These are phyloP conservation scores for Fusarium haematococcum DNA, from an alignment of 2,329 filamentous ascomycete genomes.

Conservation along the genomic window DNA sequence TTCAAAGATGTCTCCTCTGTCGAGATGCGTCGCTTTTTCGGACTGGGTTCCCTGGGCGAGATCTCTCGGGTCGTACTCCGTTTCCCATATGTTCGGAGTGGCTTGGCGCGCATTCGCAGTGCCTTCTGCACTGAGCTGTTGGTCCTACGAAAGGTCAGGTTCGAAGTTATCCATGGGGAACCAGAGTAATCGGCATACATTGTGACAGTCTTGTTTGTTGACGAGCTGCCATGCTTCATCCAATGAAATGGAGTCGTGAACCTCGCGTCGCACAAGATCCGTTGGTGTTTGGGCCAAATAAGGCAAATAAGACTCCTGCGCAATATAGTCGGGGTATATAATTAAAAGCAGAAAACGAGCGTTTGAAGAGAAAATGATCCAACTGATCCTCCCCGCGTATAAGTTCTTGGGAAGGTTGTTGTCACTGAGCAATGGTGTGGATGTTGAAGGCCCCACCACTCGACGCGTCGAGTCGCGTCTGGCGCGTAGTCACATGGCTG, in stretches of 20 bases:
- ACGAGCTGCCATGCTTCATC: slow-evolving; percentile 15
- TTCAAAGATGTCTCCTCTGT: background rate
- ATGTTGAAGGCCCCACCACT: slow-evolving; percentile 21
- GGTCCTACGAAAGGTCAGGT: slow-evolving; percentile 44
- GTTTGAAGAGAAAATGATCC: background rate
- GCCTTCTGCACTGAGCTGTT: slow-evolving; percentile 43
- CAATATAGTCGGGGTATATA: background rate
- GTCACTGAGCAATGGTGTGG: background rate
- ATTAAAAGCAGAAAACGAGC: background rate
- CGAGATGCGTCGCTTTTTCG: slow-evolving; percentile 43
- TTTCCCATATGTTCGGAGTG: slow-evolving; percentile 56
- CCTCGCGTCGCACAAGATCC: background rate
- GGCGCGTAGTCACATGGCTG: slow-evolving; percentile 33
- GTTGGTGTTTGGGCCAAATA: background rate
- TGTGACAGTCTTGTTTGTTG: background rate
- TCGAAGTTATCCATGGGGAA: rapidly evolving
- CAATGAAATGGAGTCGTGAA: background rate
- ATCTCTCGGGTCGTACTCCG: slow-evolving; percentile 45
- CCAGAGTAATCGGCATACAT: slow-evolving; percentile 3
- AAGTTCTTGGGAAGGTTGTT: background rate
- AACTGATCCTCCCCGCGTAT: background rate
- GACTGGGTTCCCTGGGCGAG: slow-evolving; percentile 16
- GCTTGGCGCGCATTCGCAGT: slow-evolving; percentile 48
- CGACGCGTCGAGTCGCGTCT: slow-evolving; percentile 33
- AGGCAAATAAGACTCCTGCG: rapidly evolving